Percentiles rank a stretch among this genome's conserved stretches.
Evolutionary conservation across 2,329 filamentous ascomycete genomes (phyloP).

Genomic region (Phialophora tarda): DNA sequence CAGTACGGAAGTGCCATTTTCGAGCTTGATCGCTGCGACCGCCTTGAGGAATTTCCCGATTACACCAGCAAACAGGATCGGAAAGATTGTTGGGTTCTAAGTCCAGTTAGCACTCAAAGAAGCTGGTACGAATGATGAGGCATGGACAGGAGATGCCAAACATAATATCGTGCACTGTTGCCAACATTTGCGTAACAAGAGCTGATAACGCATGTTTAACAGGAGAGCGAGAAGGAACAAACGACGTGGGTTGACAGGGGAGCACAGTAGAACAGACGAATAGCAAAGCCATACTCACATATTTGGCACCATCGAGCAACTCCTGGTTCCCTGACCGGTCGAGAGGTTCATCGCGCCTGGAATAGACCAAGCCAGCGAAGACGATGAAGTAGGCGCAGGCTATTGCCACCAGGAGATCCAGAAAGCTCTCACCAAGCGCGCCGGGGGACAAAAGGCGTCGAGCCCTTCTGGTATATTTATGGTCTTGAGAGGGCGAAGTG

Average conservation of each 20-base stretch:
- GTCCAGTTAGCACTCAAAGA: neutral
- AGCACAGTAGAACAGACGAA: neutral
- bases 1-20: slow-evolving; percentile 9
- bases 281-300: slow-evolving; percentile 10
- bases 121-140: neutral
- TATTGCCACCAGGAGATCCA: slow-evolving; percentile 8
- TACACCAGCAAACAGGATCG: slow-evolving; percentile 25
- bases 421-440: slow-evolving; percentile 1
- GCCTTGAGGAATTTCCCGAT: slow-evolving; percentile 17
- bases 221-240: too few relatives aligned
- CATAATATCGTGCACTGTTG: neutral
- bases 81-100: slow-evolving; percentile 24
- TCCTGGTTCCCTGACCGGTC: slow-evolving; percentile 7
- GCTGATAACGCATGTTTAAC: too few relatives aligned
- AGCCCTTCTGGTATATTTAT: neutral
- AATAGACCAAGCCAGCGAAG: slow-evolving; percentile 15
- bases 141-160: neutral
- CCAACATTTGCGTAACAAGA: too few relatives aligned
- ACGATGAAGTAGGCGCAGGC: slow-evolving; percentile 13
- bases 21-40: slow-evolving; percentile 11
- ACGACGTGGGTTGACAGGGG: neutral
- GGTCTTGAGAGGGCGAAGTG: slow-evolving; percentile 6
- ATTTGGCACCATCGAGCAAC: slow-evolving; percentile 15
- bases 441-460: slow-evolving; percentile 3
- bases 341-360: slow-evolving; percentile 11